Evolutionary conservation across 495 filamentous ascomycete species (phyloP).

Genomic region (Trypethelium eluteriae): DNA sequence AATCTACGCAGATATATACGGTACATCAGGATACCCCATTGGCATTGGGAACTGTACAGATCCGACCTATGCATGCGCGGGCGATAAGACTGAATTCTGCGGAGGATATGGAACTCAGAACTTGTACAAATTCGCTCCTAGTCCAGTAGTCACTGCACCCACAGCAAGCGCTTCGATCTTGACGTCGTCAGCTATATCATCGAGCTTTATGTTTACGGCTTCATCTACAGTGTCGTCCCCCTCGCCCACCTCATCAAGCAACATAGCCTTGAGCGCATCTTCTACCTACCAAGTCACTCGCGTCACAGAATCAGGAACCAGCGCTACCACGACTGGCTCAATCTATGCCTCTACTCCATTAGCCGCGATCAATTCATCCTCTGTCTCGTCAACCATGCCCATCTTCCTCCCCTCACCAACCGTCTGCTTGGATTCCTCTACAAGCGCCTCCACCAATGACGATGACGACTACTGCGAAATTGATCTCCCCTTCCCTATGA

Average conservation of each 20-base stretch:
- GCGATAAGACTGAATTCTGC: constrained; percentile 2
- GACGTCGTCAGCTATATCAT: not conserved
- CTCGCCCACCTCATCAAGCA: not conserved
- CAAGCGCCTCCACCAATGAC: constrained; percentile 16
- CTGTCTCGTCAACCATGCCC: constrained; percentile 2
- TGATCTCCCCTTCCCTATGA: constrained; percentile 21
- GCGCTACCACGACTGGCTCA: not conserved
- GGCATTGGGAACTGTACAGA: not conserved
- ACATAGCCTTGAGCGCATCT: not conserved
- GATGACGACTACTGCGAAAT: constrained; percentile 25
- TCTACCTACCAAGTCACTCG: too few relatives aligned
- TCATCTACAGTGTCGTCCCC: not conserved
- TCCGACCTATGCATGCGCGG: constrained; percentile 1
- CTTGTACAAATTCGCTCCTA: not conserved
- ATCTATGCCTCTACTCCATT: not conserved
- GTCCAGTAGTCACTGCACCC: not conserved
- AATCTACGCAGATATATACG: not conserved
- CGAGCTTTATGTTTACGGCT: not conserved
- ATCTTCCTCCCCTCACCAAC: constrained; percentile 21
- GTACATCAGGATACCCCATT: not conserved
- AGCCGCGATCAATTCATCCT: constrained; percentile 9
- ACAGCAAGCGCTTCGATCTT: not conserved
- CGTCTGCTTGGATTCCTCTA: constrained; percentile 19
- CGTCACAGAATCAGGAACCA: not conserved
- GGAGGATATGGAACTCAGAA: not conserved